Evolutionary conservation across 768 basidiomycete genomes (phyloP).

Genomic region (Mycena vulgaris): DNA sequence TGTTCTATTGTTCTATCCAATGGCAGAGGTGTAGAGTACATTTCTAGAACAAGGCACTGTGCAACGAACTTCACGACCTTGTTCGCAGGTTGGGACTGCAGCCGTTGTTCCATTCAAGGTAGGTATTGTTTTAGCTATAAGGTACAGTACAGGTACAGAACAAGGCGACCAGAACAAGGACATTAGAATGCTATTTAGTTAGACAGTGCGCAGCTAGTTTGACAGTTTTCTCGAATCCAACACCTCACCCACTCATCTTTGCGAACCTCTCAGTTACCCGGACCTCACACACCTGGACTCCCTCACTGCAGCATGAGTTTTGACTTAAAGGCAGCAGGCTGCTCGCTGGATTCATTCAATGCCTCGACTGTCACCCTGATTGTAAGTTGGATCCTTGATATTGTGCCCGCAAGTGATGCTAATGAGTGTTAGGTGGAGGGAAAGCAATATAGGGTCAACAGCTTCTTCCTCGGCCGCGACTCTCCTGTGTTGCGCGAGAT

Average conservation of each 20-base stretch:
- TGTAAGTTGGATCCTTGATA: neutral
- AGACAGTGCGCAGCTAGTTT: neutral
- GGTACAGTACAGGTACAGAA: too few relatives aligned
- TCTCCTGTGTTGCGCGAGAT: conserved; percentile 27
- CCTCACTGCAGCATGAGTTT: conserved; percentile 9
- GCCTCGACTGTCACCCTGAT: neutral
- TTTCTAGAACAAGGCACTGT: too few relatives aligned
- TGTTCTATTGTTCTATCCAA: too few relatives aligned
- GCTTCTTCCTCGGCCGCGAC: conserved; percentile 14
- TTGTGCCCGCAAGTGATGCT: neutral
- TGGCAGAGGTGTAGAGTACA: too few relatives aligned
- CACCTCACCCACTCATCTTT: neutral
- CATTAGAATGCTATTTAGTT: conserved; percentile 1
- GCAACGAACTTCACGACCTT: too few relatives aligned
- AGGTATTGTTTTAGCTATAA: too few relatives aligned
- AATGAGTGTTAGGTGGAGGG: conserved; percentile 18
- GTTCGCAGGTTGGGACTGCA: too few relatives aligned
- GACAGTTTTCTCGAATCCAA: conserved; percentile 1
- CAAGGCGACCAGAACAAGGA: too few relatives aligned
- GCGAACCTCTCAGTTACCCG: neutral
- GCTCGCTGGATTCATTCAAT: conserved; percentile 22
- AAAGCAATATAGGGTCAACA: conserved; percentile 7
- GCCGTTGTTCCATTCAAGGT: too few relatives aligned
- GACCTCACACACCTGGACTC: neutral
- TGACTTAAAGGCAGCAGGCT: neutral